Conservation (phyloP, 2,329 filamentous ascomycete genomes). For the Xylaria polymorpha region DNA sequence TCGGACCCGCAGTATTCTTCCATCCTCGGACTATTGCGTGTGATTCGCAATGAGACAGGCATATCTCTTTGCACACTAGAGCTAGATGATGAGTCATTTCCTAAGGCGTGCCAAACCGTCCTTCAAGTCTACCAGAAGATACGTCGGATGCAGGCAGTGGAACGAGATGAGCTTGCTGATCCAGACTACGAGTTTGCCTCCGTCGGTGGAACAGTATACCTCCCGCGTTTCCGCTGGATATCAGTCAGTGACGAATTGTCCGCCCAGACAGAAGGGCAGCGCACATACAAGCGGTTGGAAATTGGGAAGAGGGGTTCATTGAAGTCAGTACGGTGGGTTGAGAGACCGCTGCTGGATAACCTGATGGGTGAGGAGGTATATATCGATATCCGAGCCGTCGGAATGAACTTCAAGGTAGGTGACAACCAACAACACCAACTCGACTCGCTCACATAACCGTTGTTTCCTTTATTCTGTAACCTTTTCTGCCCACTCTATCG, state of each 20-base stretch:
- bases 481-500: not conserved
- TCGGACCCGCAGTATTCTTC: conserved; percentile 31
- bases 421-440: not conserved
- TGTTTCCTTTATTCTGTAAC: not conserved
- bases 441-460: not conserved
- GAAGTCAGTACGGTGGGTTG: conserved; percentile 28
- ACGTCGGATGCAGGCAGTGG: conserved; percentile 9
- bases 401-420: conserved; percentile 39
- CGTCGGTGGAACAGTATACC: conserved; percentile 12
- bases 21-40: conserved; percentile 32
- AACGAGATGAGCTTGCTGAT: conserved; percentile 23
- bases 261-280: not conserved
- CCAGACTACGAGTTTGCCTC: conserved; percentile 33
- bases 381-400: conserved; percentile 26
- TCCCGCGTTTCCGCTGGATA: conserved; percentile 34
- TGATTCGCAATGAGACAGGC: conserved; percentile 31
- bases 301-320: conserved; percentile 28
- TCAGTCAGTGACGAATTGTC: conserved; percentile 18
- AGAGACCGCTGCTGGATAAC: conserved; percentile 2
- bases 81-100: conserved; percentile 25
- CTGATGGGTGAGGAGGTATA: conserved; percentile 25
- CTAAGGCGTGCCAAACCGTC: conserved; percentile 17
- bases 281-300: conserved; percentile 18
- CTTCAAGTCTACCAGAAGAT: conserved; percentile 27
- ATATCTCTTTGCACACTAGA: conserved; percentile 27